These are phyloP conservation scores for Coffea canephora DNA, from an alignment of 257 asterid species.

Conservation along the genomic window DNA sequence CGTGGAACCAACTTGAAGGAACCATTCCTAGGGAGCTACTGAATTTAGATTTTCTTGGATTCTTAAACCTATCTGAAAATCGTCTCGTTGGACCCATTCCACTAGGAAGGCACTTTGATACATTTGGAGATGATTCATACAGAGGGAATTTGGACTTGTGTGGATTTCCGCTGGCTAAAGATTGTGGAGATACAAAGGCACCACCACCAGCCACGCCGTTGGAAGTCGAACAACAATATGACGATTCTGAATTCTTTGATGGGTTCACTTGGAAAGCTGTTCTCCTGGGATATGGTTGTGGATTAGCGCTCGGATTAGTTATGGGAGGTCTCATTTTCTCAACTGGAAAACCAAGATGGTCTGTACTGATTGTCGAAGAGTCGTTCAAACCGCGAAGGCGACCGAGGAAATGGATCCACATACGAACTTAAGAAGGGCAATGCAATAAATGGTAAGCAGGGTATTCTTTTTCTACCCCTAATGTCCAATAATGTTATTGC, in stretches of 20 bases:
- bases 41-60: slow-evolving; percentile 18
- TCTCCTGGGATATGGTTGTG: slow-evolving; percentile 15
- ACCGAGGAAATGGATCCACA: too few relatives aligned
- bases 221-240: not conserved
- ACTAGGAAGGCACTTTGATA: slow-evolving; percentile 11
- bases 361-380: too few relatives aligned
- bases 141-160: slow-evolving; percentile 24
- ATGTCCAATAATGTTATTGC: too few relatives aligned
- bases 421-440: too few relatives aligned
- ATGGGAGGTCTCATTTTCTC: slow-evolving; percentile 1
- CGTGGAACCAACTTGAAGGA: slow-evolving; percentile 28
- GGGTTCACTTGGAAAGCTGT: slow-evolving; percentile 19
- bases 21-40: slow-evolving; percentile 27
- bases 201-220: not conserved
- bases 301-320: slow-evolving; percentile 1
- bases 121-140: slow-evolving; percentile 24
- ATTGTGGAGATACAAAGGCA: not conserved
- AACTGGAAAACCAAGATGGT: not conserved
- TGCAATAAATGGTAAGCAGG: too few relatives aligned
- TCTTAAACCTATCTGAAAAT: slow-evolving; percentile 29
- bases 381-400: too few relatives aligned
- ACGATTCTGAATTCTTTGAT: not conserved
- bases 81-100: slow-evolving; percentile 30
- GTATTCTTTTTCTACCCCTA: too few relatives aligned
- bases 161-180: slow-evolving; percentile 23